Evolutionary conservation across 2,329 filamentous ascomycete species (phyloP), one percentile per base, ranked within the genome.

Genomic region (Dactylonectria estremocensis): DNA sequence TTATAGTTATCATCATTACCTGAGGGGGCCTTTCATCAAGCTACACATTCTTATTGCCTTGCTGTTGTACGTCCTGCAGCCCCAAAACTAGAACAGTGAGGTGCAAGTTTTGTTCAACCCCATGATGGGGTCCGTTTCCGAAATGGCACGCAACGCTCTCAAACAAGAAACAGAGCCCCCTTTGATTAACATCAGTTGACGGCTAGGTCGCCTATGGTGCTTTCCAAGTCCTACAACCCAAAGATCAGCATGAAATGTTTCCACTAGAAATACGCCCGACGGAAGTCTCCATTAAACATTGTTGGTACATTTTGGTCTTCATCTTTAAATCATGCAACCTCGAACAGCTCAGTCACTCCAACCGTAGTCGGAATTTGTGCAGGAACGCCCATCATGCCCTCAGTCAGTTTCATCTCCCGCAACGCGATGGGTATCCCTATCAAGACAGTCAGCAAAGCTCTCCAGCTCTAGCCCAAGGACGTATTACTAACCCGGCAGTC

Each of bases 401-500:
- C 37, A 18, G 50, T 24, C 28, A 1, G 6, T 16, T 31, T 40
- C 7, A 40, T 24, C n/a, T 53, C n/a, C 40, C 59, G 49, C 28
- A 61, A 48, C 3, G 20, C 59, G 8, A 48, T 9, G 16, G 50
- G 59, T 13, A 43, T 35, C n/a, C 59, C 59, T 61, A 46, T 8
- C 11, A 18, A 37, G 2, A 10, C 3, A 35, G n/a, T 37, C 6
- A 13, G 37, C 45, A 16, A 61, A n/a, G 5, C n/a, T 20, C 24
- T 58, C 22, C 11, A 33, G 14, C 11, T 5, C 9, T 52, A 20
- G 14, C 8, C 14, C 6, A 45, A 37, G 2, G 2, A 5, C 22
- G 28, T 20, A 13, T 31, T 14, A 10, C 20, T 48, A 61, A 61
- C 59, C 59, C 48, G 59, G 55, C n/a, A 54, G 48, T 1, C 59